Evolutionary conservation across 495 filamentous ascomycete genomes (phyloP), one percentile per base, ranked within the genome.

Genomic region (Talaromyces wortmannii): DNA sequence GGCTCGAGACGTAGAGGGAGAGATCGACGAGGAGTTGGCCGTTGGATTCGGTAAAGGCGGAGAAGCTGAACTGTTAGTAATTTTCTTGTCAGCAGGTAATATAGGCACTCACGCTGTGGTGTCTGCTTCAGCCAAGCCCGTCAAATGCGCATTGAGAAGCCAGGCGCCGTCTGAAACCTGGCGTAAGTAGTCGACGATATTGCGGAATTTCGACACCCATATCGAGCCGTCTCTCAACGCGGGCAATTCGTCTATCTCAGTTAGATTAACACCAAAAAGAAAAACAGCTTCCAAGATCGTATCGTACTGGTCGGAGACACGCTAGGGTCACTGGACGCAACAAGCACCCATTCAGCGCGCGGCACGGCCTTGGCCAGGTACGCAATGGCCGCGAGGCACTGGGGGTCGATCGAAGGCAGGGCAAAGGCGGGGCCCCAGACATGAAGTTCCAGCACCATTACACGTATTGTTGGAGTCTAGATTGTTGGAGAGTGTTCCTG

Each of bases 381-480:
- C 40, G 89, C 80, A 54, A 92, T 84, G 42, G 85, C 74, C 12
- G 89, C 87, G 45, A 92, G 80, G 59, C 88, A 97, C 78, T 95
- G 88, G 50, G 94, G 78, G 55, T 96, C 92, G 56, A 97, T 86
- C 50, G 92, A 97, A 8, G 92, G 88, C 42, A 97, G 81, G 30
- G 77, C 78, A 68, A 95, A 95, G 36, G 87, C 91, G 32, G 91
- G 89, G 43, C 94, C 92, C 89, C 90, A 96, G 58, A 96, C 81
- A 67, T 96, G 88, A 42, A 97, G 82, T 78, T 92, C 83, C 12
- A 95, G 74, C 57, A 83, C 71, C 80, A 84, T 85, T 36, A 50
- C 46, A 40, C 2, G 13, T 40, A 40, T 40, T 40, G 13, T 40
- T 8, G 36, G 6, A 6, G 36, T 40, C 13, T 8, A 40, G 8